Base-by-base conservation (phyloP, 208 protist species). In the Acanthamoeba pearcei region DNA sequence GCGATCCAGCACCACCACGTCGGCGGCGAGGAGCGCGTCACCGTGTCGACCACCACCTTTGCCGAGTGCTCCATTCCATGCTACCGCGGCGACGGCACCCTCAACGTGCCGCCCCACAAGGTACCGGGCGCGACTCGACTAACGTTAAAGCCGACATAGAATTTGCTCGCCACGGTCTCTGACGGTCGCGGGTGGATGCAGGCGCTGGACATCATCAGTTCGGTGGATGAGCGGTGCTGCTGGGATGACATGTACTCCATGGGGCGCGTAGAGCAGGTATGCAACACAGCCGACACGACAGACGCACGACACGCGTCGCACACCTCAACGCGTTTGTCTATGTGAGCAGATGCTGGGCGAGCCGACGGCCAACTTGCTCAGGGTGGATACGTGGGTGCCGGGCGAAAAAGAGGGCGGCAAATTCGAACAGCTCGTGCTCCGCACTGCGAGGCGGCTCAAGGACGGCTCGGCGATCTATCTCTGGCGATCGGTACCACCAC, bases 161-260 rank as follows among this genome's bases (percentile, higher is more conserved):
- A 49, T 4, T 22, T 8, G 5, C 27, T 3, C 27, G 5, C 27
- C 19, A 19, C 62, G 27, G 19, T 12, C 5, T 1, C 19, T 22
- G 19, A 29, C 24, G 62, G 62, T 68, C 27, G 38, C 8, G 62
- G 19, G 27, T 68, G 19, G 27, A 12, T 82, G 3, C 38, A 82
- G 74, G 80, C 53, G 24, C 27, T 88, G 42, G 80, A 88, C 80
- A 66, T 88, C 53, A 53, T 88, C 42, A 88, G 51, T 42, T 88
- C 80, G 6, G 51, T 88, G 38, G 80, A 88, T 6, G 80, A 88
- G 80, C 80, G 80, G 22, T 88, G 80, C 80, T 88, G 38, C 29
- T 88, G 80, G 80, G 80, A 88, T 17, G 80, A 88, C 80, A 55
- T 88, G 51, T 88, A 88, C 53, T 35, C 51, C 8, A 64, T 53